phyloP scores from a whole-genome alignment of 352 stramenopile genomes.

The Phytophthora fragariae region DNA sequence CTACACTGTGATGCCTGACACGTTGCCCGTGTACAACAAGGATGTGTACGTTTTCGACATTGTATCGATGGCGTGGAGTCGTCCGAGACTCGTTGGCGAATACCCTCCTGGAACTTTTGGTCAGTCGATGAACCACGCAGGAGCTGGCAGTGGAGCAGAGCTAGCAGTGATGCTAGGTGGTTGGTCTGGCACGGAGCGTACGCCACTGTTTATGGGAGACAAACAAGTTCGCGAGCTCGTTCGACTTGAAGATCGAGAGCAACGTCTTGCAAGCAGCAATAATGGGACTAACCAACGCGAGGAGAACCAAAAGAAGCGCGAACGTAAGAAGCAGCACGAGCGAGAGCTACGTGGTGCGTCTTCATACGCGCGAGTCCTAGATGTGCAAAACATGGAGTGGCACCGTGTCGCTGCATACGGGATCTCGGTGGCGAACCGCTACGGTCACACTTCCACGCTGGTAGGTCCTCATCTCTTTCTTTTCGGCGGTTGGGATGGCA shows the following conservation, averaged over 20 bases:
- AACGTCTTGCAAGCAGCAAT: constrained; percentile 54
- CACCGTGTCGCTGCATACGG: constrained; percentile 49
- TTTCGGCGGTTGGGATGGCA: constrained; percentile 86
- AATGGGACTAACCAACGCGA: constrained; percentile 21
- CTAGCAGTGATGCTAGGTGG: constrained; percentile 73
- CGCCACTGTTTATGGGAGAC: constrained; percentile 82
- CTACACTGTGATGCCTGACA: constrained; percentile 59
- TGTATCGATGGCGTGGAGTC: constrained; percentile 64
- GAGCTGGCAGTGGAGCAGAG: constrained; percentile 42
- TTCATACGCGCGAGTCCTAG: constrained; percentile 66
- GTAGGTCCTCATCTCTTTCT: constrained; percentile 77
- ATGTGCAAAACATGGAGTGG: constrained; percentile 76
- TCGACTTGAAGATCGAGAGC: constrained; percentile 59
- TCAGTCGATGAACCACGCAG: constrained; percentile 48
- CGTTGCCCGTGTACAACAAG: constrained; percentile 77
- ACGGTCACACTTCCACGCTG: constrained; percentile 72
- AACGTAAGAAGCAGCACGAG: constrained; percentile 48
- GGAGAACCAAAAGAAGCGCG: constrained; percentile 42
- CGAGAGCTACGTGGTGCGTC: constrained; percentile 50
- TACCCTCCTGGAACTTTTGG: constrained; percentile 74
- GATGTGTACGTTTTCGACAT: constrained; percentile 78
- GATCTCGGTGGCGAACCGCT: constrained; percentile 64
- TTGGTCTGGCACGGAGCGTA: constrained; percentile 81
- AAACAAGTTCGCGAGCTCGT: constrained; percentile 69
- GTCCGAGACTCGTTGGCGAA: constrained; percentile 72